Evolutionary conservation across 306 rosid species (phyloP).

Genomic region (Urtica urens): DNA sequence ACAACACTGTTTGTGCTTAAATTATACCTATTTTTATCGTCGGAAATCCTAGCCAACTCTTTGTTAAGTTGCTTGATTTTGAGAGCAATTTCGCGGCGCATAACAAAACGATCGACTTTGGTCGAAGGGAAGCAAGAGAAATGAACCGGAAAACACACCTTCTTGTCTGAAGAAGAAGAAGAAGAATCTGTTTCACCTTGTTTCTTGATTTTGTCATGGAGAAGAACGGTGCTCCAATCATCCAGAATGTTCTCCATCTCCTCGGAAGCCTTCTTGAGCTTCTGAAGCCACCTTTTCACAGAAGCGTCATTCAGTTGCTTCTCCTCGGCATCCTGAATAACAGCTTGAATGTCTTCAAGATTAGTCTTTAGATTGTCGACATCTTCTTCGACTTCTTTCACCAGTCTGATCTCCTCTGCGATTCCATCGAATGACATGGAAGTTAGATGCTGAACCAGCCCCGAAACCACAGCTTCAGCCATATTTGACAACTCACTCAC

Average conservation of each 20-base stretch:
- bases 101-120: background rate
- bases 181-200: background rate
- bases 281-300: constrained; percentile 6
- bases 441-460: background rate
- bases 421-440: background rate
- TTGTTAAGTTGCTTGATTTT: background rate
- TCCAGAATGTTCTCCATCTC: constrained; percentile 10
- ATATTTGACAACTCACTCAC: background rate
- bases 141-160: constrained; percentile 8
- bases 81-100: background rate
- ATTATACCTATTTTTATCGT: background rate
- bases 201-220: background rate
- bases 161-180: background rate
- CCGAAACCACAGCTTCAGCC: background rate
- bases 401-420: background rate
- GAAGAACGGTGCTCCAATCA: constrained; percentile 12
- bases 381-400: constrained; percentile 6
- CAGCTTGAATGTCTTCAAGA: constrained; percentile 5
- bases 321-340: constrained; percentile 17
- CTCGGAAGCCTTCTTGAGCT: constrained; percentile 3
- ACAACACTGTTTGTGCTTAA: too few species aligned
- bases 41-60: background rate
- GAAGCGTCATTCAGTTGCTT: background rate
- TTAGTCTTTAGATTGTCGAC: constrained; percentile 4
- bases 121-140: background rate